Evolutionary conservation across 2,329 filamentous ascomycete genomes (phyloP), one percentile per base, ranked within the genome.

Genomic region (Aspergillus aculeatus): DNA sequence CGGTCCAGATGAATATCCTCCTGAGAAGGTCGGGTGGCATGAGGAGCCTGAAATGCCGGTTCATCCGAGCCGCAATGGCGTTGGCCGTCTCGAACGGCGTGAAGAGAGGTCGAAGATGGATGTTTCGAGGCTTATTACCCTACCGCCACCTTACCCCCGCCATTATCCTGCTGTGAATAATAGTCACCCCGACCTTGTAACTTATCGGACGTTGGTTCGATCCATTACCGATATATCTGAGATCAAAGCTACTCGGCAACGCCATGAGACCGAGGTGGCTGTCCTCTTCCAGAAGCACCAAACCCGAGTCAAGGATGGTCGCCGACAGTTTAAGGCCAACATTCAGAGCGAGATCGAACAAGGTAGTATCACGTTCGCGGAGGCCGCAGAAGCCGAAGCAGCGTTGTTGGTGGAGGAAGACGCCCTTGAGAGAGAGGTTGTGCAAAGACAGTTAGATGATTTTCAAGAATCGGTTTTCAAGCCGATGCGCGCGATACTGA

Each of bases 131-230:
- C 85, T 99, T 1, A 90, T 99, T 4, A 97, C 95, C 0, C 82
- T 99, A 31, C 95, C 95, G 9, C 95, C 95, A 1, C 91, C 95
- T 2, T 98, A 96, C 73, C 95, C 95, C 1, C 88, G 94, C 7
- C 94, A 98, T 70, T 90, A 98, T 68, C 95, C 95, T 9, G 95
- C 95, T 0, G 91, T 98, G 16, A 97, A 96, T 74, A 99, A 98
- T 71, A 96, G 86, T 67, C 95, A 99, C 71, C 95, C 95, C 0
- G 89, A 96, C 64, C 83, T 99, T n/a, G 84, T 89, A 0, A 83
- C 86, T 1, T 93, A 91, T 50, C 87, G 95, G 53, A 86, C 83
- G 3, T 84, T 87, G 0, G 89, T 97, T 21, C 86, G 92, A 14
- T 82, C 83, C 1, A 78, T 96, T 47, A 89, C 88, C 55, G 88